Percentiles rank a stretch among this genome's conserved stretches.
These are phyloP conservation scores for Trypanosoma boissoni DNA, from an alignment of 208 protist genomes.

Conservation along the genomic window DNA sequence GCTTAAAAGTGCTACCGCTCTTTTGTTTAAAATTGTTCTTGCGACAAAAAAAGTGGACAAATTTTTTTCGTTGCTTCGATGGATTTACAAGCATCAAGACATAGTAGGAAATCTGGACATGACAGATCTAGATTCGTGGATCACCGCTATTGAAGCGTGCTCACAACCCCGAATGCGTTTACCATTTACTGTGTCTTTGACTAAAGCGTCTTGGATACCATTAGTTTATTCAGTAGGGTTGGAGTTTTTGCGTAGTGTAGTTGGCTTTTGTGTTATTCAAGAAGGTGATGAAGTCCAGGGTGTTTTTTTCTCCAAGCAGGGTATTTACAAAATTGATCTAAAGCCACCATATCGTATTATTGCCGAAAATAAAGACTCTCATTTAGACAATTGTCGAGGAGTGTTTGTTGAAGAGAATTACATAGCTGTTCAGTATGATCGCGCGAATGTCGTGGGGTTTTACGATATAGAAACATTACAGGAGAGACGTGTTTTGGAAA, in stretches of 20 bases:
- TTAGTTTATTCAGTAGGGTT: slow-evolving; percentile 39
- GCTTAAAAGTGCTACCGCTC: slow-evolving; percentile 36
- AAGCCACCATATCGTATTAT: slow-evolving; percentile 27
- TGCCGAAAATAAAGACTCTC: slow-evolving; percentile 18
- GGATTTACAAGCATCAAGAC: slow-evolving; percentile 37
- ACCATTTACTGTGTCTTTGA: slow-evolving; percentile 30
- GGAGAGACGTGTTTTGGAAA: slow-evolving; percentile 23
- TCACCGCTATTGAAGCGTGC: slow-evolving; percentile 41
- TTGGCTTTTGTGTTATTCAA: slow-evolving; percentile 17
- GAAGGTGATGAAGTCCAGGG: slow-evolving; percentile 16
- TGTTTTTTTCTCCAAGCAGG: slow-evolving; percentile 21
- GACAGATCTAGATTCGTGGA: slow-evolving; percentile 27
- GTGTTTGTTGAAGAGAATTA: slow-evolving; percentile 48
- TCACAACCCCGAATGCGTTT: slow-evolving; percentile 42
- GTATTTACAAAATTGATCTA: slow-evolving; percentile 23
- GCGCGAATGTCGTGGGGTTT: slow-evolving; percentile 36
- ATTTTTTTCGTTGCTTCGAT: slow-evolving; percentile 54
- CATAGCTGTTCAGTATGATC: slow-evolving; percentile 38
- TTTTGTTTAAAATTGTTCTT: slow-evolving; percentile 67
- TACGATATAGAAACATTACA: slow-evolving; percentile 49
- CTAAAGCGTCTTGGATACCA: slow-evolving; percentile 43
- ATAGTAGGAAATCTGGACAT: slow-evolving; percentile 21
- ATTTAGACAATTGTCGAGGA: slow-evolving; percentile 29
- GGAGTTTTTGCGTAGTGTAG: slow-evolving; percentile 29
- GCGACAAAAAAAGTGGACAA: slow-evolving; percentile 46